Evolutionary conservation across 805 yeast species (phyloP).

Genomic region (Candida sithepensis): DNA sequence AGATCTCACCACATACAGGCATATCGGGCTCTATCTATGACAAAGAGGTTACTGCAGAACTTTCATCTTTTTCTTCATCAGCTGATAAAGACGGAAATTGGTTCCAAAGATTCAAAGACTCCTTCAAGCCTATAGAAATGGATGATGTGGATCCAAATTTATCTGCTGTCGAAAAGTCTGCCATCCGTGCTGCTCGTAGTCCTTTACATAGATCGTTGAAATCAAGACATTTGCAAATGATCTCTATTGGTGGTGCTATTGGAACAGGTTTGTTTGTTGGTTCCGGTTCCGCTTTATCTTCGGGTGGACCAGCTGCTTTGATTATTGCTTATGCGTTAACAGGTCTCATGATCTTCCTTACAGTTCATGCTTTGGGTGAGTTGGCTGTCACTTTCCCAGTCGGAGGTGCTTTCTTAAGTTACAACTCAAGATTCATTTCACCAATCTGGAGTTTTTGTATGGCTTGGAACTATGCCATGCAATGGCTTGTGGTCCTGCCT

Average conservation of each 20-base stretch:
- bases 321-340: constrained; percentile 51
- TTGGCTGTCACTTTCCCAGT: constrained; percentile 55
- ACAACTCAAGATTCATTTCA: constrained; percentile 51
- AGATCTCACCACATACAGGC: too few species aligned
- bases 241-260: constrained; percentile 73
- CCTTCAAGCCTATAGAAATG: constrained; percentile 17
- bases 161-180: constrained; percentile 37
- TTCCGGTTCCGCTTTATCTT: constrained; percentile 51
- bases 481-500: constrained; percentile 47
- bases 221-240: constrained; percentile 66
- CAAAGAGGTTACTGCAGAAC: too few species aligned
- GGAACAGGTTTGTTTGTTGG: constrained; percentile 77
- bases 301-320: constrained; percentile 67
- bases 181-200: constrained; percentile 39
- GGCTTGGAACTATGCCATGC: constrained; percentile 50
- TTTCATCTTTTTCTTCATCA: too few species aligned
- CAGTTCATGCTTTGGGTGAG: constrained; percentile 60
- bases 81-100: neutral
- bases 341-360: constrained; percentile 52
- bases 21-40: too few species aligned
- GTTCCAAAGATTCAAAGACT: constrained; percentile 15
- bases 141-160: constrained; percentile 37
- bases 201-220: constrained; percentile 46
- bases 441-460: constrained; percentile 54
- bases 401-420: constrained; percentile 53